Evolutionary conservation across 768 basidiomycete species (phyloP).

Genomic region (Kwoniella bestiolae): DNA sequence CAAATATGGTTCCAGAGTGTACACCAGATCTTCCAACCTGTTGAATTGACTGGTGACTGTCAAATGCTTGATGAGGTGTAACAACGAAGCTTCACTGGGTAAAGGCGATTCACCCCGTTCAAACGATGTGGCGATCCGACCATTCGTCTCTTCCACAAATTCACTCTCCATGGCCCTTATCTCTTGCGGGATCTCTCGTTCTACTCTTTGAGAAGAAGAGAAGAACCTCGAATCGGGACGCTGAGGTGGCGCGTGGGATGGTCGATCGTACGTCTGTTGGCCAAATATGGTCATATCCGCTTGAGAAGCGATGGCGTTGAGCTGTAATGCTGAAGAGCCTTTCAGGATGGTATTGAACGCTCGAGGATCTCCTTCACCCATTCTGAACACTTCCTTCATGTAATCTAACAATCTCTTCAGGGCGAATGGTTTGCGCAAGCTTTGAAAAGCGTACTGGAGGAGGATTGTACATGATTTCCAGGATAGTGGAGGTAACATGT

Average conservation of each 20-base stretch:
- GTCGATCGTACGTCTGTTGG: conserved; percentile 1
- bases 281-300: conserved; percentile 18
- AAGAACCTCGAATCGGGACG: conserved; percentile 3
- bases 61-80: conserved; percentile 24
- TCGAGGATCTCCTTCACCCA: conserved; percentile 22
- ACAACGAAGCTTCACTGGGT: conserved; percentile 14
- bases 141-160: background rate
- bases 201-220: conserved; percentile 5
- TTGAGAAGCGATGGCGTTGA: conserved; percentile 26
- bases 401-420: conserved; percentile 34
- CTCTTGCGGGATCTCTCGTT: background rate
- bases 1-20: conserved; percentile 34
- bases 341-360: conserved; percentile 31
- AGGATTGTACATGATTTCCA: conserved; percentile 39
- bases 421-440: conserved; percentile 22
- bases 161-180: background rate
- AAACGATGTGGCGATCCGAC: background rate
- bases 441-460: conserved; percentile 37
- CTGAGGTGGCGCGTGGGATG: conserved; percentile 11
- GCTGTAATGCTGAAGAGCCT: conserved; percentile 21
- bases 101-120: conserved; percentile 5
- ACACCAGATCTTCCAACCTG: conserved; percentile 20
- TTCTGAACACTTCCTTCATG: conserved; percentile 30
- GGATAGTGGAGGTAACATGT: conserved; percentile 41
- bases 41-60: conserved; percentile 28